Conservation (phyloP, 495 filamentous ascomycete species). For the Annulohypoxylon bovei region DNA sequence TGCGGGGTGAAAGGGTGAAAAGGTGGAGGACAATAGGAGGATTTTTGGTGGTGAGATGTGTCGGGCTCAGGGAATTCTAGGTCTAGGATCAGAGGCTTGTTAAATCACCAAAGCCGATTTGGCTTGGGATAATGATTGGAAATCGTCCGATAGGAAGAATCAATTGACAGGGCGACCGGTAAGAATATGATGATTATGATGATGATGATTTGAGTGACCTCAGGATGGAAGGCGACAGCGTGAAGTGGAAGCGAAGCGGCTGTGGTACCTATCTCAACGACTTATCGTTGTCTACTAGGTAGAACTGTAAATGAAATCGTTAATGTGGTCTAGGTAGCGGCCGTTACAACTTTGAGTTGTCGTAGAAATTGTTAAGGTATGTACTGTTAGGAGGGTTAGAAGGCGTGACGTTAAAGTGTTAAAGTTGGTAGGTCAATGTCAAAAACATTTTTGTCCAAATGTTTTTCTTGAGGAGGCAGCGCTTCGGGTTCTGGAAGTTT, state of each 20-base stretch:
- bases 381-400: slow-evolving; percentile 2
- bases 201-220: not conserved
- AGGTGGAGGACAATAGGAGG: slow-evolving; percentile 16
- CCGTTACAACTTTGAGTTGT: not conserved
- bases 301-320: not conserved
- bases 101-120: slow-evolving; percentile 7
- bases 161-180: slow-evolving; percentile 16
- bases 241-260: not conserved
- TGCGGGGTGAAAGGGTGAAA: slow-evolving; percentile 30
- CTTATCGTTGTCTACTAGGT: not conserved
- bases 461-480: not conserved
- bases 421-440: slow-evolving; percentile 34
- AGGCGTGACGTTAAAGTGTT: slow-evolving; percentile 15
- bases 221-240: not conserved
- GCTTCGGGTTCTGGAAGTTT: slow-evolving; percentile 7
- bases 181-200: not conserved
- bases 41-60: slow-evolving; percentile 15
- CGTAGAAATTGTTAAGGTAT: not conserved
- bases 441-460: slow-evolving; percentile 17
- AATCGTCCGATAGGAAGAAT: not conserved
- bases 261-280: not conserved
- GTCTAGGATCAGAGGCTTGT: not conserved
- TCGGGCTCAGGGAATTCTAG: slow-evolving; percentile 3
- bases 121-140: not conserved
- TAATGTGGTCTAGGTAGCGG: not conserved